Percentiles rank a stretch among this genome's conserved stretches.
Conservation (phyloP, 805 yeast species). For the Scheffersomyces lignosus region DNA sequence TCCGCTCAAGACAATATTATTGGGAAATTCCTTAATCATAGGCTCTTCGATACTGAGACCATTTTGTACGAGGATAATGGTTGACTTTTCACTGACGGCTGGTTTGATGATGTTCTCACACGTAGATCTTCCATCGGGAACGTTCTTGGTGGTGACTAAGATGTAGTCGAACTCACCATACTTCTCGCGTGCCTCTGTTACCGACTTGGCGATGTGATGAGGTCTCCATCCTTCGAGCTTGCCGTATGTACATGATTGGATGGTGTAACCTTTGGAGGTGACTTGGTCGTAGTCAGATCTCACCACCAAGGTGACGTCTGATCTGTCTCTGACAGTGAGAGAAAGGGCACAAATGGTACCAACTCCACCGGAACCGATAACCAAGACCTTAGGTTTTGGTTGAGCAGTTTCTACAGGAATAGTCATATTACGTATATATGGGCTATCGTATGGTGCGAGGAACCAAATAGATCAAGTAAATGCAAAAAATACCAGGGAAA, state of each 20-base stretch:
- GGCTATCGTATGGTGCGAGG: too few species aligned
- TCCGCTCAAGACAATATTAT: conserved; percentile 35
- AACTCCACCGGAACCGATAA: conserved; percentile 85
- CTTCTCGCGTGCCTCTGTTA: conserved; percentile 41
- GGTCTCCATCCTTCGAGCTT: conserved; percentile 56
- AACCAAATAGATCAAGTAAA: too few species aligned
- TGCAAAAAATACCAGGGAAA: too few species aligned
- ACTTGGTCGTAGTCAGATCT: conserved; percentile 65
- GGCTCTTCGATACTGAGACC: conserved; percentile 39
- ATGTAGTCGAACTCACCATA: conserved; percentile 36
- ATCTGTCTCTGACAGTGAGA: conserved; percentile 46
- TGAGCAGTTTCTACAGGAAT: too few species aligned
- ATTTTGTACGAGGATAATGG: conserved; percentile 39
- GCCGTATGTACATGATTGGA: conserved; percentile 67
- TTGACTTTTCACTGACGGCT: conserved; percentile 19
- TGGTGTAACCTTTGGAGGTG: conserved; percentile 51
- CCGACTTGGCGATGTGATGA: conserved; percentile 39
- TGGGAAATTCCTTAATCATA: conserved; percentile 31
- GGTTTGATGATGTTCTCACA: conserved; percentile 42
- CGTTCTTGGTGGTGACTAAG: conserved; percentile 38
- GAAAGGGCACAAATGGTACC: conserved; percentile 77
- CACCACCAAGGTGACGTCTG: conserved; percentile 60
- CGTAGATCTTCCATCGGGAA: conserved; percentile 35
- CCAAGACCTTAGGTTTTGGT: conserved; percentile 42
- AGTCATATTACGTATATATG: too few species aligned